These are phyloP conservation scores for Neonectria punicea DNA, from an alignment of 2,329 filamentous ascomycete species.

Conservation along the genomic window DNA sequence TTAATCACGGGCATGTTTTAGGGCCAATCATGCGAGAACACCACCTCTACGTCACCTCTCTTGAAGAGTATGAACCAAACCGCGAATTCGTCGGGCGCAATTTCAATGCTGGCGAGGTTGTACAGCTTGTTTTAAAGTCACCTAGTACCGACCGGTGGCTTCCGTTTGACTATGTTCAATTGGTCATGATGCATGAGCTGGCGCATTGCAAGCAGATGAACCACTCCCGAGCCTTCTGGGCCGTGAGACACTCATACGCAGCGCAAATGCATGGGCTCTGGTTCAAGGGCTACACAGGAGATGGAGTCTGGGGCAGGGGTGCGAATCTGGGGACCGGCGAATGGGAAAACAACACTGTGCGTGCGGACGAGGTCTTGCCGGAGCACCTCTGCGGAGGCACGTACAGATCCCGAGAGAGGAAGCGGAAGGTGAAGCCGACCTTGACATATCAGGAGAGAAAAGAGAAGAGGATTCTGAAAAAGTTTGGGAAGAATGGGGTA, in stretches of 20 bases:
- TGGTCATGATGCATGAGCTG: slow-evolving; percentile 96
- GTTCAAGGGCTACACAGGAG: slow-evolving; percentile 77
- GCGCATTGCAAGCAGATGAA: slow-evolving; percentile 95
- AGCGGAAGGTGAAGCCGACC: slow-evolving; percentile 62
- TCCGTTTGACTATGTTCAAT: slow-evolving; percentile 85
- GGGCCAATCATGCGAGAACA: slow-evolving; percentile 77
- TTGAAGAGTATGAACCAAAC: slow-evolving; percentile 87
- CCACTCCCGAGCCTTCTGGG: slow-evolving; percentile 84
- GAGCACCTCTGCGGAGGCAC: slow-evolving; percentile 86
- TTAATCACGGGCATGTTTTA: slow-evolving; percentile 39
- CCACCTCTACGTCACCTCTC: slow-evolving; percentile 71
- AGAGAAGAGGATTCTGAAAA: slow-evolving; percentile 76
- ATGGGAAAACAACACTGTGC: slow-evolving; percentile 65
- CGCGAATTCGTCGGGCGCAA: slow-evolving; percentile 87
- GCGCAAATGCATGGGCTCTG: slow-evolving; percentile 77
- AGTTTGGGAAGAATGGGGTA: slow-evolving; percentile 78
- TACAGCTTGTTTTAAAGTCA: slow-evolving; percentile 84
- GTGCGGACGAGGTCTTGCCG: slow-evolving; percentile 67
- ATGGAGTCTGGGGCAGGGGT: slow-evolving; percentile 85
- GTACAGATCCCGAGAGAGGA: slow-evolving; percentile 70
- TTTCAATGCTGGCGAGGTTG: slow-evolving; percentile 88
- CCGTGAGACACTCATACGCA: slow-evolving; percentile 78
- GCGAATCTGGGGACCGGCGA: slow-evolving; percentile 68
- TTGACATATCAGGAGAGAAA: slow-evolving; percentile 78
- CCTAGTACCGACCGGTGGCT: slow-evolving; percentile 75